phyloP scores from a whole-genome alignment of 2,329 filamentous ascomycete genomes.

The Xylaria sp. region DNA sequence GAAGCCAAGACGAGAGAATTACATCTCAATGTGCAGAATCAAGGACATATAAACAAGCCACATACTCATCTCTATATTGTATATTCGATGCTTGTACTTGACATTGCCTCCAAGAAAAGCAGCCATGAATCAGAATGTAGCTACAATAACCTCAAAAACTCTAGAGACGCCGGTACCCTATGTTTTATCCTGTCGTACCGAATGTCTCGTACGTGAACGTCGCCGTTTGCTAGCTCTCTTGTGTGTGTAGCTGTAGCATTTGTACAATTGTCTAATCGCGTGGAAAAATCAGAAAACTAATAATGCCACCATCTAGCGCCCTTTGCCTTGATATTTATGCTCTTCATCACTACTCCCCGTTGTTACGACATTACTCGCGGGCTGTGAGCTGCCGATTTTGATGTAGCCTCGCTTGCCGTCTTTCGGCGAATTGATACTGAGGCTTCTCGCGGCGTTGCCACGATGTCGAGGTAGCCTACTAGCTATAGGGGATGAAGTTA shows the following conservation, averaged over 20 bases:
- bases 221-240: background rate
- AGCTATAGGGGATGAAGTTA: slow-evolving; percentile 28
- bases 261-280: slow-evolving; percentile 1
- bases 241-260: no score
- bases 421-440: slow-evolving; percentile 49
- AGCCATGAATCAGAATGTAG: background rate
- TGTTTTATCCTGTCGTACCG: background rate
- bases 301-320: background rate
- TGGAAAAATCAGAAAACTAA: background rate
- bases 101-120: background rate
- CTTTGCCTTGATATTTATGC: background rate
- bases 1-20: no score
- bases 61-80: background rate
- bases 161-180: background rate
- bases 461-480: slow-evolving; percentile 32
- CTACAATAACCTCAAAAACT: background rate
- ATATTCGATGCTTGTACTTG: background rate
- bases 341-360: slow-evolving; percentile 37
- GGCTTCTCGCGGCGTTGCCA: slow-evolving; percentile 43
- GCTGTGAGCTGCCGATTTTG: slow-evolving; percentile 47
- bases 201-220: background rate
- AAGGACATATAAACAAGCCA: no score
- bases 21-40: no score
- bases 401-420: slow-evolving; percentile 46
- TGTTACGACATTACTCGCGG: slow-evolving; percentile 45